These are phyloP conservation scores for Gossypium rotundifolium DNA, from an alignment of 345 rosid species.

Conservation along the genomic window DNA sequence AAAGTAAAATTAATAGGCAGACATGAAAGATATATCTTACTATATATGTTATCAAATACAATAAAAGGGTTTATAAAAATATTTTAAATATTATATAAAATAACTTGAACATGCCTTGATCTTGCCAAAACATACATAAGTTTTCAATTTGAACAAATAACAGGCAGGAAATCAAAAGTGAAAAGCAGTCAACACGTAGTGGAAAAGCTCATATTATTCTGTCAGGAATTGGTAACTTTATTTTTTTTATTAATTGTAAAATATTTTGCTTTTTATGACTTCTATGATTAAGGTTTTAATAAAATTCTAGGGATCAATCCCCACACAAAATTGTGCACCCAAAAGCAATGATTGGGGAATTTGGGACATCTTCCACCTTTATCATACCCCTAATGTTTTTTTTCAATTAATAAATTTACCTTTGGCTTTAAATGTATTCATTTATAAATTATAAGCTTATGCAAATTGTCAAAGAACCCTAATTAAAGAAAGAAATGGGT, in stretches of 20 bases:
- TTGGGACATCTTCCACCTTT: conserved; percentile 30
- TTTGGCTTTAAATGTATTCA: neutral
- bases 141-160: neutral
- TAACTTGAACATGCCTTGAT: too few species aligned
- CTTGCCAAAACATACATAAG: neutral
- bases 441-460: too few species aligned
- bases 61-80: too few species aligned
- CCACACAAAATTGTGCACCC: conserved; percentile 27
- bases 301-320: conserved; percentile 43
- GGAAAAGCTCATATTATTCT: conserved; percentile 25
- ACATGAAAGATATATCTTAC: too few species aligned
- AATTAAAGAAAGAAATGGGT: too few species aligned
- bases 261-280: conserved; percentile 41
- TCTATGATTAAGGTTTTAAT: conserved; percentile 46
- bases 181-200: conserved; percentile 31
- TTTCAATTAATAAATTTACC: neutral
- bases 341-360: conserved; percentile 40
- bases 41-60: too few species aligned
- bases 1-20: too few species aligned
- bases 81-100: too few species aligned
- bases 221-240: conserved; percentile 21
- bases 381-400: neutral
- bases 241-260: neutral
- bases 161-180: conserved; percentile 19
- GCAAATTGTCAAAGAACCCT: too few species aligned